Evolutionary conservation across 306 rosid genomes (phyloP), one percentile per base, ranked within the genome.

Genomic region (Luffa acutangula): DNA sequence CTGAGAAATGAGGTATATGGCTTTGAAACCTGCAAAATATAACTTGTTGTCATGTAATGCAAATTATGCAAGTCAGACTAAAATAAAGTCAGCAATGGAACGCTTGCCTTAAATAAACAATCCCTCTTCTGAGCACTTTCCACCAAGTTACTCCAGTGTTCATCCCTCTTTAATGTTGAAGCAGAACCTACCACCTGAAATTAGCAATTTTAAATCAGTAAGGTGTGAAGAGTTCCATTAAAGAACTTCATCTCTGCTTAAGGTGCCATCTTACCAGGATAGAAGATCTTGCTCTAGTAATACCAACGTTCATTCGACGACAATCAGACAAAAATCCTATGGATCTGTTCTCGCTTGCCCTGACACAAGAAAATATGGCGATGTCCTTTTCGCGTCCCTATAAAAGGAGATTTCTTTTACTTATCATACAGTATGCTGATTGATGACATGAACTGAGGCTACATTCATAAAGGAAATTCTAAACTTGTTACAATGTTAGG

Each of bases 371-470:
- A 87, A 94, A 94, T 84, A 94, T 92, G 42, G 89, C 90, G 15
- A 94, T 82, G 64, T 89, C 98, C 87, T 94, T 94, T 85, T 94
- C 98, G 31, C 98, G 96, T 78, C 97, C 98, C 98, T 94, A 85
- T 46, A 77, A 80, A 31, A 66, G 59, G 57, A 54, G 69, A n/a
- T n/a, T 67, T 42, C 8, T n/a, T 43, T 70, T 70, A 42, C 25
- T 66, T n/a, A 69, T 39, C 53, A 69, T 42, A 36, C 56, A 78
- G 1, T 67, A 39, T 17, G 2, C 6, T 42, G 31, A 33, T 37
- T 58, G 56, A 52, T 49, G 72, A 77, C 39, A 9, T 72, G 31
- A 14, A 41, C 9, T 58, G 12, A 8, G 3, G 45, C 76, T 70
- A 43, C 56, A 70, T 70, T 42, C 15, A 69, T 5, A 42, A 45